These are phyloP conservation scores for Silene uniflora DNA, from an alignment of 148 eudicot genomes.

Conservation along the genomic window DNA sequence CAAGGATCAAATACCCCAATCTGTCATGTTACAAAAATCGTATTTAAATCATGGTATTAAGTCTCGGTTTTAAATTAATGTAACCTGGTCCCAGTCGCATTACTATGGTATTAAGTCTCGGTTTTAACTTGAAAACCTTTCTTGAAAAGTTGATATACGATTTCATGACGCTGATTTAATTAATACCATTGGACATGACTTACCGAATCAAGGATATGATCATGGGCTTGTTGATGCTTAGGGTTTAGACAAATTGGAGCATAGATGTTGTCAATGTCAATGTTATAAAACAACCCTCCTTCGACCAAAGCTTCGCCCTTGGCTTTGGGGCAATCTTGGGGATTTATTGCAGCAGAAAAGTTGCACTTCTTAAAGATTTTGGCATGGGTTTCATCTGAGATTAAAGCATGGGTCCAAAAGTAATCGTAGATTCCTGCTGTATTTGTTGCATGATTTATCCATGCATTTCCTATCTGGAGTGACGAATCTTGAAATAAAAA, in stretches of 20 bases:
- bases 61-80: too few species aligned
- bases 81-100: too few species aligned
- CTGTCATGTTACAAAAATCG: too few species aligned
- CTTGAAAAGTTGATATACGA: too few species aligned
- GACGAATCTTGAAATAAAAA: too few species aligned
- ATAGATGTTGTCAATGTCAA: constrained; percentile 42
- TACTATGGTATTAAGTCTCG: too few species aligned
- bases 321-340: constrained; percentile 13
- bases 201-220: constrained; percentile 26
- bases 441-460: constrained; percentile 27
- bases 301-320: not conserved
- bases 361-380: constrained; percentile 24
- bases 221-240: constrained; percentile 8
- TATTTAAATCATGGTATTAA: too few species aligned
- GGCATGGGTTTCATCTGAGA: constrained; percentile 33
- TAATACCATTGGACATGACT: not conserved
- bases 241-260: constrained; percentile 23
- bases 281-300: constrained; percentile 28
- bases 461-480: constrained; percentile 44
- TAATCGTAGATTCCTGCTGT: constrained; percentile 31
- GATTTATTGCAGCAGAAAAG: not conserved
- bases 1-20: too few species aligned
- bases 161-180: too few species aligned
- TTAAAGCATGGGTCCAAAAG: constrained; percentile 35
- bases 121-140: too few species aligned